Evolutionary conservation across 805 yeast species (phyloP).

Genomic region (Kluyveromyces starmeri): DNA sequence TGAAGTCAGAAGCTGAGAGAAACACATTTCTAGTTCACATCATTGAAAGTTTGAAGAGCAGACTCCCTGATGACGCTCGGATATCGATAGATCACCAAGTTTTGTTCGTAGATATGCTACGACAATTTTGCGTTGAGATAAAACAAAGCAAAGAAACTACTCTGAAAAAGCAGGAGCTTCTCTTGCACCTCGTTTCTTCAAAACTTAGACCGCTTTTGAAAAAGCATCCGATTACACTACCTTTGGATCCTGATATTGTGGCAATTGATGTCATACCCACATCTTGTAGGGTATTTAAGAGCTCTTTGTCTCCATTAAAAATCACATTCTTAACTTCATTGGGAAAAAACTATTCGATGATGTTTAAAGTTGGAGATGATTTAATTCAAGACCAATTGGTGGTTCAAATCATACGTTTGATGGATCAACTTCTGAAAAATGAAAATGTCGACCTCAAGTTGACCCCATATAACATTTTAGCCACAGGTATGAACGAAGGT

Average conservation of each 20-base stretch:
- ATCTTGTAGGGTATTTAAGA: slow-evolving; percentile 80
- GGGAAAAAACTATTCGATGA: slow-evolving; percentile 56
- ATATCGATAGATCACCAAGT: slow-evolving; percentile 47
- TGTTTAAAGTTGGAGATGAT: slow-evolving; percentile 94
- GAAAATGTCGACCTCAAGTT: slow-evolving; percentile 84
- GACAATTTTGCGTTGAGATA: slow-evolving; percentile 54
- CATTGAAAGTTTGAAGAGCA: slow-evolving; percentile 36
- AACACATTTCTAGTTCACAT: slow-evolving; percentile 42
- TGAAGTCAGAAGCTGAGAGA: slow-evolving; percentile 80
- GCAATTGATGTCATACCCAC: slow-evolving; percentile 72
- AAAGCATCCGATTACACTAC: slow-evolving; percentile 52
- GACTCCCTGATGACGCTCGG: slow-evolving; percentile 20
- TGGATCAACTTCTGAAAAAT: slow-evolving; percentile 80
- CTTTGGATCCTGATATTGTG: slow-evolving; percentile 71
- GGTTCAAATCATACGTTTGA: slow-evolving; percentile 82
- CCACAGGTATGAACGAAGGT: slow-evolving; percentile 88
- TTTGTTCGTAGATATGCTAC: slow-evolving; percentile 55
- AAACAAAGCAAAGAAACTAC: slow-evolving; percentile 68
- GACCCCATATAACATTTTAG: slow-evolving; percentile 83
- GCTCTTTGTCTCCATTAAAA: slow-evolving; percentile 82
- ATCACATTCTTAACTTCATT: slow-evolving; percentile 58
- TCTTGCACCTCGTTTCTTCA: slow-evolving; percentile 38
- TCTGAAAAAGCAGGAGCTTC: slow-evolving; percentile 59
- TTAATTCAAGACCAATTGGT: slow-evolving; percentile 93
- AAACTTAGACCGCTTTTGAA: slow-evolving; percentile 34